phyloP scores from a whole-genome alignment of 371 early-diverging fungal genomes.

The Mucor mucedo region DNA sequence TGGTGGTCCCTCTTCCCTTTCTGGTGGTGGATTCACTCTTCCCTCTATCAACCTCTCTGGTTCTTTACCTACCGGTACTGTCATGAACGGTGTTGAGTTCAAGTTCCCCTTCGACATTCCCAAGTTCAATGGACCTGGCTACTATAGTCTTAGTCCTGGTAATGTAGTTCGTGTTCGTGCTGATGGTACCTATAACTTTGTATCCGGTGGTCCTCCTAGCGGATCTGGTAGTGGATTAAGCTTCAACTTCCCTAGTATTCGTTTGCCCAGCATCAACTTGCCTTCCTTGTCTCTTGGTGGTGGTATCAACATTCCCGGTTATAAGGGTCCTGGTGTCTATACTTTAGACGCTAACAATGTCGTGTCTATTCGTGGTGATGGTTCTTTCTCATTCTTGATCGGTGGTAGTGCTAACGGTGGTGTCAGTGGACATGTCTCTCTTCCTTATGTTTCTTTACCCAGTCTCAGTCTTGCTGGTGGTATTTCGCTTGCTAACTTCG shows the following conservation, averaged over 20 bases:
- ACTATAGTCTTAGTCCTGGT: conserved; percentile 1
- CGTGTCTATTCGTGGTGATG: not conserved
- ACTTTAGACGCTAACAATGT: not conserved
- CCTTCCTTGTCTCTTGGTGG: not conserved
- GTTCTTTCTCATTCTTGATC: not conserved
- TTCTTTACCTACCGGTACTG: not conserved
- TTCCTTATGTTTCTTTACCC: not conserved
- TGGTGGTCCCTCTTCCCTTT: not conserved
- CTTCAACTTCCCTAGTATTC: not conserved
- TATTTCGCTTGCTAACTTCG: not conserved
- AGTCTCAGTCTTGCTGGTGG: conserved; percentile 5
- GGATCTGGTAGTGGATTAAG: not conserved
- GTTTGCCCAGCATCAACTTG: not conserved
- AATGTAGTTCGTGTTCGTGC: conserved; percentile 1
- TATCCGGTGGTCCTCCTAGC: not conserved
- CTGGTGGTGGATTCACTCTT: not conserved
- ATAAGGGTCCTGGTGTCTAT: conserved; percentile 9
- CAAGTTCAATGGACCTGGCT: not conserved
- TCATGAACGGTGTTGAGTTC: not conserved
- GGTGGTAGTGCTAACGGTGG: not conserved
- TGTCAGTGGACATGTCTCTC: not conserved
- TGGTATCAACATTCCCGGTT: not conserved
- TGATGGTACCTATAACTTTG: not conserved
- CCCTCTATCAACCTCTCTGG: not conserved
- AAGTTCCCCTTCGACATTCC: not conserved